Evolutionary conservation across 345 rosid species (phyloP).

Genomic region (Salix caprea): DNA sequence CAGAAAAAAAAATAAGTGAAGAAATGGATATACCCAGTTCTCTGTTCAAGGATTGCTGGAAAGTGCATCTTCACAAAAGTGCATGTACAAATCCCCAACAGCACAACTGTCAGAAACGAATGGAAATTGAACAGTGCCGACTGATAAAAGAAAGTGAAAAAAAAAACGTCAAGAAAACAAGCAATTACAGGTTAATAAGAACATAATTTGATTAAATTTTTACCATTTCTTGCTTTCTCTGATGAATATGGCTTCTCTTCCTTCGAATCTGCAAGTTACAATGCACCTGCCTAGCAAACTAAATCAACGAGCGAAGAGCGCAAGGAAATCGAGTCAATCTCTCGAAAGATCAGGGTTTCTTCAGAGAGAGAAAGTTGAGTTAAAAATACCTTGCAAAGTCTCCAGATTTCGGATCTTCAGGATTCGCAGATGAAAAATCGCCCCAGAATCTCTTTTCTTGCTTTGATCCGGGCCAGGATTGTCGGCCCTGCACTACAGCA

Average conservation of each 20-base stretch:
- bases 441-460: background rate
- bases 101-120: conserved; percentile 79
- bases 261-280: conserved; percentile 11
- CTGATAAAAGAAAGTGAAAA: conserved; percentile 32
- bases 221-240: conserved; percentile 20
- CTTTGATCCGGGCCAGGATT: background rate
- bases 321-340: background rate
- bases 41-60: conserved; percentile 87
- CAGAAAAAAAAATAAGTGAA: background rate
- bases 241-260: background rate
- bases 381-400: background rate
- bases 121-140: conserved; percentile 95
- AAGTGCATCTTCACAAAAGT: conserved; percentile 93
- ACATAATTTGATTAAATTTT: background rate
- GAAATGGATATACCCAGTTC: conserved; percentile 58
- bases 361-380: background rate
- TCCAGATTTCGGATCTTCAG: background rate
- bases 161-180: background rate
- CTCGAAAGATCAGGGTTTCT: background rate
- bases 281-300: background rate
- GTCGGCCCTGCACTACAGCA: too few relatives aligned
- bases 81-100: conserved; percentile 88
- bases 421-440: background rate
- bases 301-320: background rate
- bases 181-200: background rate